Base-by-base conservation (phyloP, 129 eudicot species). In the Daucus carota region DNA sequence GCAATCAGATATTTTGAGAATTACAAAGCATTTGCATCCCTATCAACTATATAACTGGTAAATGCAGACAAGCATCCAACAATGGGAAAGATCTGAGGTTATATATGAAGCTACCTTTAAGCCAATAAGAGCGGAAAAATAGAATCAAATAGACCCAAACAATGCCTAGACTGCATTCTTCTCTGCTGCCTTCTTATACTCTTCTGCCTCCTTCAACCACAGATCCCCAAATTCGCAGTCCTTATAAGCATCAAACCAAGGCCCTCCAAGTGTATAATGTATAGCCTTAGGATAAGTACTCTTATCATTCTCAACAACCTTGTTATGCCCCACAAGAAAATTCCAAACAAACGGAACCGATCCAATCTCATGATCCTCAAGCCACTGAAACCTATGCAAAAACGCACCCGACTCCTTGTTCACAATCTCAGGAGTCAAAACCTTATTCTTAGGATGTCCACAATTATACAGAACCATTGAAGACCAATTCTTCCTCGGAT, bases 381-480 rank as follows among this genome's bases (percentile, higher is more conserved):
- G n/a, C 97, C 97, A 91, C 60, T 81, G 89, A 76, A 94, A 94
- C 90, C 98, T 73, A 75, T 94, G 98, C 22, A 94, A 63, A 80
- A 80, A 94, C 5, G 90, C 98, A 17, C 98, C 97, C 0, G 90
- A 75, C 72, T 91, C 86, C 6, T 48, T 43, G 31, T 91, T 94
- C 76, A 94, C 98, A n/a, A 84, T 70, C 80, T 84, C 96, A n/a
- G 93, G 98, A 8, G 86, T 91, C 79, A 94, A 72, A 28, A 73
- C 78, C 82, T 44, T 75, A 43, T 94, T 94, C 81, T 94, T 94
- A 1, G 81, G 84, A 50, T 91, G 97, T 52, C 93, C 90, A 70
- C 98, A 94, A 69, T 94, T 94, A 78, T 94, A 94, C 82, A 94
- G 69, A 78, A 94, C 97, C 98, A 94, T 90, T 0, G 98, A 93